These are phyloP conservation scores for Euptelea pleiosperma DNA, from an alignment of 164 flowering plant genomes.

Conservation along the genomic window DNA sequence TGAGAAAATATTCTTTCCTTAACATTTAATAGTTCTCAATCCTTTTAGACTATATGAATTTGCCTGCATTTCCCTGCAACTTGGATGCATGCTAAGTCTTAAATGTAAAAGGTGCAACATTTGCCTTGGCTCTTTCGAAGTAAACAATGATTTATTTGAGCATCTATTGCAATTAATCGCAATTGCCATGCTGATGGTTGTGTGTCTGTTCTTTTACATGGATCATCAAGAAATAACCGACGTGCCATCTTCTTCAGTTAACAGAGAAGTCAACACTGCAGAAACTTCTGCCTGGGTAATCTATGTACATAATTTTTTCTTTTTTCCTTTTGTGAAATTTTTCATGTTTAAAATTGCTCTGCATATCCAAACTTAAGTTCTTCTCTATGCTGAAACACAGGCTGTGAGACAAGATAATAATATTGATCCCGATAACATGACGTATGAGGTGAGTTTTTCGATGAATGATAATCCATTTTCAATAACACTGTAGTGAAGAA, in stretches of 20 bases:
- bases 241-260: conserved; percentile 17
- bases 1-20: too few species aligned
- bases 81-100: neutral
- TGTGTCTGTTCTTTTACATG: neutral
- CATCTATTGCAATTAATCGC: neutral
- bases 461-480: neutral
- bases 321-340: neutral
- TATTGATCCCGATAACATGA: conserved; percentile 39
- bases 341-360: neutral
- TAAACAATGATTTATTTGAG: neutral
- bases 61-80: too few species aligned
- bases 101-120: too few species aligned
- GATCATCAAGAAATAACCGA: neutral
- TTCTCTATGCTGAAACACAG: conserved; percentile 19
- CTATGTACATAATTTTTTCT: neutral
- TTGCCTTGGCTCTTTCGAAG: too few species aligned
- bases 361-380: conserved; percentile 1
- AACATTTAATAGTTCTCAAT: too few species aligned
- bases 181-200: neutral
- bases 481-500: too few species aligned
- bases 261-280: conserved; percentile 20
- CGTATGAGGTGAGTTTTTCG: conserved; percentile 30
- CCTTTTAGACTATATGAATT: too few species aligned
- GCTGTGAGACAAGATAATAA: conserved; percentile 30
- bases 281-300: conserved; percentile 21